Evolutionary conservation across 345 rosid species (phyloP), one percentile per base, ranked within the genome.

Genomic region (Lumnitzera racemosa): DNA sequence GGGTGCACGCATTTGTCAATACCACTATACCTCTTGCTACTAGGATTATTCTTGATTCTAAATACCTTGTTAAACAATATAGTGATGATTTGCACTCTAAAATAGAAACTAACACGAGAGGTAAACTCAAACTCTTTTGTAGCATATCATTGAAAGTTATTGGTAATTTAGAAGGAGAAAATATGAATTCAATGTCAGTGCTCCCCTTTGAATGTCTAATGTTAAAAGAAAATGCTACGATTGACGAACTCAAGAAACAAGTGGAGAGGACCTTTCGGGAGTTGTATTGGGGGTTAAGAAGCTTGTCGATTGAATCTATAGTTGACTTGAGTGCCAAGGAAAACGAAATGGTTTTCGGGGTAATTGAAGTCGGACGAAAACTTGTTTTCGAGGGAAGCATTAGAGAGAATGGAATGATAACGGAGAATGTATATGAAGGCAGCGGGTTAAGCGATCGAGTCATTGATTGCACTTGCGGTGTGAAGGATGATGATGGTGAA

Each of bases 401-500:
- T 25, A 72, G 62, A 27, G 78, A 58, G 52, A 70, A 17, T 0
- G 73, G 74, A 41, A 49, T 62, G 16, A 70, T 52, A 47, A 17
- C 13, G 24, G 58, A 70, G 57, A 57, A 56, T 31, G 65, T 74
- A 12, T 69, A 68, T 59, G 83, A 80, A 61, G 62, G 64, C 13
- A 60, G 65, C 15, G 73, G 66, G 24, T 43, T 31, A 12, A 51
- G 63, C 6, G 71, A 55, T 46, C 61, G 71, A 13, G 55, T 73
- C 23, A 76, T 88, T 12, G 91, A 84, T 51, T 90, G 95, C 27
- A 17, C 63, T 15, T 94, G 99, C 68, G 96, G 97, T 52, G 75
- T 87, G 46, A 71, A 72, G 62, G 87, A 80, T 11, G 96, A 94
- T 55, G 97, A 94, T 51, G 97, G 91, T 4, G 97, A 90, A 73